Base-by-base conservation (phyloP, 257 asterid genomes). In the Fraxinus anomala region DNA sequence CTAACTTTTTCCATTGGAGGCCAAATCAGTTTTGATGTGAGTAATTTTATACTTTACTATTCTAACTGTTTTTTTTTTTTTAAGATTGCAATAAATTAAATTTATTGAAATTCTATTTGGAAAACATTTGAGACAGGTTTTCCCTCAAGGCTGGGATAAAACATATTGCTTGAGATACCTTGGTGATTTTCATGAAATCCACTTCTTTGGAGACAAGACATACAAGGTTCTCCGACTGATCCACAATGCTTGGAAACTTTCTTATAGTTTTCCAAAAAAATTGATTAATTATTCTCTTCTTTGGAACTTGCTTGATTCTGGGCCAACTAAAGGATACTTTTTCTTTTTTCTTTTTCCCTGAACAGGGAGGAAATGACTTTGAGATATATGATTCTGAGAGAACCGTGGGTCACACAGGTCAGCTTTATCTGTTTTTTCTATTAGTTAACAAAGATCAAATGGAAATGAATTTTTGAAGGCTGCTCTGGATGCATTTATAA, bases 91-190 rank as follows among this genome's bases (percentile, higher is more conserved):
- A 23, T 4, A 26, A 24, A 63, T 11, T 23, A 23, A 26, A 23
- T 9, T 37, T 56, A 47, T 77, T 78, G 13, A 61, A 65, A 34
- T 79, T 47, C 44, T 61, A 30, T 76, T 79, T 82, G 12, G 69
- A 72, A 72, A 77, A 66, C 78, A 67, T 47, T 77, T 61, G 14
- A 33, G 28, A 37, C 89, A 96, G 98, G 98, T 91, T 81, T 96
- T 96, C 49, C 99, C 98, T 80, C 93, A 79, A 80, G 97, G 98
- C 39, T 93, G 99, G 99, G 99, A 96, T 85, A 96, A 93, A 90
- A 96, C 98, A 19, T 96, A 89, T 78, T 96, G 98, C 87, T 89
- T 96, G 95, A 89, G 82, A 77, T 96, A 90, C 86, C 89, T 96
- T 37, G 92, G 90, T n/a, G 93, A 92, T 26, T 96, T 93, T 87